Evolutionary conservation across 108 stramenopile genomes (phyloP), one percentile per base, ranked within the genome.

Genomic region (Chaetoceros muelleri): DNA sequence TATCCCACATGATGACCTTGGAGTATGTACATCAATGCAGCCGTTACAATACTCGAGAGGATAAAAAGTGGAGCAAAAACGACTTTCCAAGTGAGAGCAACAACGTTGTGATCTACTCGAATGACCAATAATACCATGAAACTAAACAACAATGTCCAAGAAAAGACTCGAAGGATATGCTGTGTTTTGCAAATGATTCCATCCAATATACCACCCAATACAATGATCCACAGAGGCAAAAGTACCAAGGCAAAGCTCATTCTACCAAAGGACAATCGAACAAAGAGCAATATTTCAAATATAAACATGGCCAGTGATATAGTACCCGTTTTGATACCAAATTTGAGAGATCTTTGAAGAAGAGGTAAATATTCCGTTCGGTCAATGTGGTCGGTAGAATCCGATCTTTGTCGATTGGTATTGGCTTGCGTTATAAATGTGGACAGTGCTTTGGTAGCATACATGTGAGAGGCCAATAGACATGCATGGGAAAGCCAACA

Each of bases 1-100:
- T 85, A 91, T 22, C 85, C 85, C 45, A 87, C 70, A 60, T 91
- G 90, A 59, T 91, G 90, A 10, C 90, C 90, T 54, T 87, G 75
- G 24, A 91, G 69, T 60, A 91, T 76, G 57, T 87, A 81, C 17
- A 91, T 72, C 45, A 91, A 61, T 17, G 76, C 69, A 19, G 58
- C 84, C 22, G 84, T 81, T 46, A 67, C 46, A 22, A 91, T 77
- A 17, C 51, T 60, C 55, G 87, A 55, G 18, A 85, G 69, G 0
- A 79, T 64, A n/a, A 85, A 67, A 30, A 87, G 58, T 0, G 82
- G 78, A 34, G 62, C 54, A 27, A 91, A 65, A 40, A 91, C 66
- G 30, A 75, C 44, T 46, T 70, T 66, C 61, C 73, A 79, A 28
- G 55, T 48, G 48, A 91, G 69, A 13, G 29, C 21, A 13, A 60